phyloP scores from a whole-genome alignment of 345 rosid genomes.

The Orychophragmus violaceus region DNA sequence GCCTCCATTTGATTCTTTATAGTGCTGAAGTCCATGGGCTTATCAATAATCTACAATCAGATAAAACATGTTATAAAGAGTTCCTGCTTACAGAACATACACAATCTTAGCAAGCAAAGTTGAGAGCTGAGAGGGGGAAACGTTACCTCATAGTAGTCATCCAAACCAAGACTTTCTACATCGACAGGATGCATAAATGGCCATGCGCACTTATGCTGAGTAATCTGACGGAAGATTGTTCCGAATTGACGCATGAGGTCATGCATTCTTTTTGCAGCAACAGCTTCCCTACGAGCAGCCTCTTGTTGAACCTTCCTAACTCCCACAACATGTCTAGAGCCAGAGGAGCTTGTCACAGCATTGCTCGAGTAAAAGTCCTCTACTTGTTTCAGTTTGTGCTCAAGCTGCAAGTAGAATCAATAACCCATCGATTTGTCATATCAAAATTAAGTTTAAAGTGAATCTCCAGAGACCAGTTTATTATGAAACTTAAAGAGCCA shows the following conservation, averaged over 20 bases:
- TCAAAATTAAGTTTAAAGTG: not conserved
- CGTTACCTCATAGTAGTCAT: slow-evolving; percentile 76
- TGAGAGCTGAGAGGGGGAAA: not conserved
- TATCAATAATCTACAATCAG: slow-evolving; percentile 56
- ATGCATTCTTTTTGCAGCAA: slow-evolving; percentile 86
- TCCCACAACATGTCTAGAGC: slow-evolving; percentile 42
- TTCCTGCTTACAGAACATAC: too few relatives aligned
- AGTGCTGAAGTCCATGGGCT: slow-evolving; percentile 93
- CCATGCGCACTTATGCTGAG: slow-evolving; percentile 83
- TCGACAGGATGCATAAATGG: slow-evolving; percentile 93
- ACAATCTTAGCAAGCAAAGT: not conserved
- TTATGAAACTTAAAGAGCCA: not conserved
- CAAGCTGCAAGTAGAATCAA: slow-evolving; percentile 43
- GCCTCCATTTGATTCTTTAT: slow-evolving; percentile 88
- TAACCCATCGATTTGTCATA: not conserved
- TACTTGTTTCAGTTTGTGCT: slow-evolving; percentile 58
- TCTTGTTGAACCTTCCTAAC: slow-evolving; percentile 68
- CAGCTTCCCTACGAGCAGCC: slow-evolving; percentile 64
- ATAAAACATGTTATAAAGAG: not conserved
- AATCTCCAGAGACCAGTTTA: not conserved
- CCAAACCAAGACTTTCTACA: slow-evolving; percentile 74
- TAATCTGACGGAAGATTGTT: slow-evolving; percentile 69
- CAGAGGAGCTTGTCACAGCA: slow-evolving; percentile 46
- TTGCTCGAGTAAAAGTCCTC: slow-evolving; percentile 51
- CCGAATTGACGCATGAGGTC: slow-evolving; percentile 86